Evolutionary conservation across 2,329 filamentous ascomycete species (phyloP).

Genomic region (Claviceps sp.): DNA sequence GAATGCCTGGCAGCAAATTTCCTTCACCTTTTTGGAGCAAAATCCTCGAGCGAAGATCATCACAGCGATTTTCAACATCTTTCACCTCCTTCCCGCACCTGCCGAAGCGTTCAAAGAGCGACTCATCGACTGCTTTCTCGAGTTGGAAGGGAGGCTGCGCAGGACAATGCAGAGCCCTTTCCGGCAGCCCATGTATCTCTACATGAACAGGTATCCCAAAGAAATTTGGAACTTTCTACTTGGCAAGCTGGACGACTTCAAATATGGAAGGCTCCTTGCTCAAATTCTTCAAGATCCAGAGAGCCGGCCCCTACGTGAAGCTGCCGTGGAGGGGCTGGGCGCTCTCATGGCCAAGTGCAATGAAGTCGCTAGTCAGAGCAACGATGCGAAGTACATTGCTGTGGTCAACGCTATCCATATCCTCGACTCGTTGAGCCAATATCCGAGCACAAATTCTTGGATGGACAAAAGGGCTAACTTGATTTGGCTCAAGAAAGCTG

Average conservation of each 20-base stretch:
- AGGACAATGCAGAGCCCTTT: constrained; percentile 87
- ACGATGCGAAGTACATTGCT: constrained; percentile 54
- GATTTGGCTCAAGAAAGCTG: constrained; percentile 49
- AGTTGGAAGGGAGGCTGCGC: constrained; percentile 71
- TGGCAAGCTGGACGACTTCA: constrained; percentile 68
- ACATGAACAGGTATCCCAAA: constrained; percentile 82
- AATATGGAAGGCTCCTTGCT: constrained; percentile 80
- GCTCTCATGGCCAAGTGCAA: constrained; percentile 55
- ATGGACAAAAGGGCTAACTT: constrained; percentile 52
- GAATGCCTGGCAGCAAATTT: constrained; percentile 69
- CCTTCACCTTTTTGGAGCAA: constrained; percentile 90
- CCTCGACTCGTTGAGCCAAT: constrained; percentile 63
- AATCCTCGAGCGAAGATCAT: constrained; percentile 88
- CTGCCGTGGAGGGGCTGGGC: constrained; percentile 60
- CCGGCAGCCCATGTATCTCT: constrained; percentile 77
- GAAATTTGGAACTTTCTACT: constrained; percentile 75
- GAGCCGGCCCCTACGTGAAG: constrained; percentile 61
- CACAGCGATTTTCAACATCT: constrained; percentile 89
- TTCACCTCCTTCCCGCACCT: constrained; percentile 83
- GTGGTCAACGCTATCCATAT: constrained; percentile 82
- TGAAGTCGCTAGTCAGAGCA: constrained; percentile 49
- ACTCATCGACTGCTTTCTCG: constrained; percentile 79
- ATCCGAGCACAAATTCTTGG: constrained; percentile 53
- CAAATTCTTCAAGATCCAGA: constrained; percentile 69
- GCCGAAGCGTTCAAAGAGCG: constrained; percentile 85